Evolutionary conservation across 805 yeast species (phyloP).

Genomic region (Clavispora fructus): DNA sequence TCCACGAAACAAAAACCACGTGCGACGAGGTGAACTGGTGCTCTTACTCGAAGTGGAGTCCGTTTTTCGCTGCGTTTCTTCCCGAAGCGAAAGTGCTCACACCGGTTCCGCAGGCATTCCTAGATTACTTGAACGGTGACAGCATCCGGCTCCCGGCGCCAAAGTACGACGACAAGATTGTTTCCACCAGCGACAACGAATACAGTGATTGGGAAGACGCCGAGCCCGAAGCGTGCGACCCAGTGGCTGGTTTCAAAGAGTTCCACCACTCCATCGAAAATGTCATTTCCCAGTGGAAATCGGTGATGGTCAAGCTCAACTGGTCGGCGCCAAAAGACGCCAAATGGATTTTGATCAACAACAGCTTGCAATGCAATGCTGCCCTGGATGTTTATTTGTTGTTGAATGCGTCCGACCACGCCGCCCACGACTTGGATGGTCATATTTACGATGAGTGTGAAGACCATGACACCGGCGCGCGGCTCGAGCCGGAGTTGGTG

Average conservation of each 20-base stretch:
- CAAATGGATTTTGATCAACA: slow-evolving; percentile 80
- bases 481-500: slow-evolving; percentile 55
- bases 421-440: slow-evolving; percentile 70
- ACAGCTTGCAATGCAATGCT: slow-evolving; percentile 64
- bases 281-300: slow-evolving; percentile 46
- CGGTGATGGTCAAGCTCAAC: slow-evolving; percentile 83
- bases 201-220: slow-evolving; percentile 72
- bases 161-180: slow-evolving; percentile 6
- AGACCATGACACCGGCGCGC: slow-evolving; percentile 15
- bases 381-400: slow-evolving; percentile 75
- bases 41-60: slow-evolving; percentile 32
- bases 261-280: slow-evolving; percentile 51
- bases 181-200: slow-evolving; percentile 50
- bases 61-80: slow-evolving; percentile 16
- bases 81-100: slow-evolving; percentile 21
- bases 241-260: slow-evolving; percentile 40
- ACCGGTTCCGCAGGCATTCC: slow-evolving; percentile 31
- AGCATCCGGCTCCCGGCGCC: slow-evolving; percentile 14
- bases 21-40: slow-evolving; percentile 28
- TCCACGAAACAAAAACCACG: slow-evolving; percentile 22
- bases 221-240: slow-evolving; percentile 16
- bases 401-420: slow-evolving; percentile 81
- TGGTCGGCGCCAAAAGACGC: slow-evolving; percentile 98
- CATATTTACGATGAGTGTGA: slow-evolving; percentile 55
- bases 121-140: slow-evolving; percentile 27